A percentile compares a stretch with the other conserved stretches of the same genome.
Conservation (phyloP, 1,284 basidiomycete genomes). For the Irpex lacteus region DNA sequence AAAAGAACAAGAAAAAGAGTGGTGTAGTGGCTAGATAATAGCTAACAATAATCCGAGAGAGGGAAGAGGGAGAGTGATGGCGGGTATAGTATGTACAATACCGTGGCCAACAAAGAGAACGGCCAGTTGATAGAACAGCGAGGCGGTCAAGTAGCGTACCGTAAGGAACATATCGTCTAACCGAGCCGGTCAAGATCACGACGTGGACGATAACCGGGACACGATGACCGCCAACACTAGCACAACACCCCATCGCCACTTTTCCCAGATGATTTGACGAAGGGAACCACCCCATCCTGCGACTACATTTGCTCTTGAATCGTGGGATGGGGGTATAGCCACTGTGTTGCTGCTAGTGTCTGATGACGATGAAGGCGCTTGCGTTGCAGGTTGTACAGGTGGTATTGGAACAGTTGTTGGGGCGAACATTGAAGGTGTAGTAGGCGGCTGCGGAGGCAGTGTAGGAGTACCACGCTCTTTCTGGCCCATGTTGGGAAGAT, state of each 20-base stretch:
- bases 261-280: slow-evolving; percentile 72
- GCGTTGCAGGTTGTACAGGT: neutral
- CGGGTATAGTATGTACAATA: neutral
- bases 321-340: slow-evolving; percentile 12
- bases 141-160: neutral
- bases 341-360: slow-evolving; percentile 9
- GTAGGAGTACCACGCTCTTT: slow-evolving; percentile 49
- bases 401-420: neutral
- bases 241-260: slow-evolving; percentile 79
- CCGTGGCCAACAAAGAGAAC: neutral
- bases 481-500: slow-evolving; percentile 88
- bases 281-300: slow-evolving; percentile 50
- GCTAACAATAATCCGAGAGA: neutral
- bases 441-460: slow-evolving; percentile 4
- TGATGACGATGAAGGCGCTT: slow-evolving; percentile 1
- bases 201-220: slow-evolving; percentile 50
- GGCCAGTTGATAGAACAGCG: neutral
- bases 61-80: neutral
- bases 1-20: neutral
- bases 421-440: neutral
- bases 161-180: neutral
- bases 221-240: slow-evolving; percentile 74
- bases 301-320: slow-evolving; percentile 15
- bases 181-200: neutral
- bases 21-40: neutral